Base-by-base conservation (phyloP, 2,329 filamentous ascomycete genomes). In the Emmonsiellopsis sp. region DNA sequence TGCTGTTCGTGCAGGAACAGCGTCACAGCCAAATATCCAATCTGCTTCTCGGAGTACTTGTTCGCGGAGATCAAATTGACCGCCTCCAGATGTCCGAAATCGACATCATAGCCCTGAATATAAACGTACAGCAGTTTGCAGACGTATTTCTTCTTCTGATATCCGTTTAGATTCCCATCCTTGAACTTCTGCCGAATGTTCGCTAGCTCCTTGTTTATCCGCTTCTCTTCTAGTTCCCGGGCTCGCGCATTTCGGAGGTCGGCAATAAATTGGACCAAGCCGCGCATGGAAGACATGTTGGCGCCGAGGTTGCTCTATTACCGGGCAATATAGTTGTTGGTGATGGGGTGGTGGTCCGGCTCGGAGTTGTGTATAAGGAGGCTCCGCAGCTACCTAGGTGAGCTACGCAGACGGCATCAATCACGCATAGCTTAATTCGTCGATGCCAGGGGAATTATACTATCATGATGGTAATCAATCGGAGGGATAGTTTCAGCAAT, bases 111-210 rank as follows among this genome's bases (percentile, higher is more conserved):
- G 48, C 93, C 93, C 60, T 98, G 82, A 56, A 98, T 98, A 72
- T 98, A 98, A 65, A 98, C 97, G 71, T 98, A 98, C 57, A 98
- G 79, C 61, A 98, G 83, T 84, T 98, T 98, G 88, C 93, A 98
- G 61, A 98, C 93, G 69, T 98, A 98, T 87, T 98, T 98, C 81
- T 98, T 98, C 79, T 94, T 96, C 77, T 96, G 90, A 68, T 98
- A 98, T 60, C 93, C 94, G 68, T 86, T 95, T 55, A 98, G 77
- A 67, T 81, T 93, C 59, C 90, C 91, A 70, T 93, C 88, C 80
- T 95, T 95, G 78, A 97, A 98, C 74, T 97, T 97, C 75, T 96
- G 89, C 66, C 89, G 84, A 70, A 98, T 98, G 68, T 98, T 98
- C 68, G 93, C 93, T 70, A 98, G 75, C 76, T 98, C 93, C 77